Evolutionary conservation across 441 rosid genomes (phyloP).

Genomic region (Pelargonium fulgidum): DNA sequence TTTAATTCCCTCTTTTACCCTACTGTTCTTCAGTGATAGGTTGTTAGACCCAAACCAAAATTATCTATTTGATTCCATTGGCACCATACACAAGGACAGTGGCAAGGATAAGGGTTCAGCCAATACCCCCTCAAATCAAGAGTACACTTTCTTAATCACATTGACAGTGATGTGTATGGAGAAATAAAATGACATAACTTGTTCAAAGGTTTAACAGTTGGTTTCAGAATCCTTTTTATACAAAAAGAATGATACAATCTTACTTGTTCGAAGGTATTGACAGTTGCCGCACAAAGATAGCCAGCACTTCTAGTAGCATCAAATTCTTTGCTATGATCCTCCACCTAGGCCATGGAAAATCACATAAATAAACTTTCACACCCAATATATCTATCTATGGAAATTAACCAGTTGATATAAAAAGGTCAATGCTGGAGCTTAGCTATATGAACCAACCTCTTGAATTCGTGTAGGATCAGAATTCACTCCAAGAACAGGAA

Average conservation of each 20-base stretch:
- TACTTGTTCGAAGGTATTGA: slow-evolving; percentile 74
- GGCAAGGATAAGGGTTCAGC: neutral
- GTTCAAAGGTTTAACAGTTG: neutral
- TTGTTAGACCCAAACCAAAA: neutral
- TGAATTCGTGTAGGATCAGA: slow-evolving; percentile 78
- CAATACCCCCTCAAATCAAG: neutral
- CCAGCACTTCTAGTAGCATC: slow-evolving; percentile 90
- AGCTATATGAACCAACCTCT: slow-evolving; percentile 45
- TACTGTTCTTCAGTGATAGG: no score
- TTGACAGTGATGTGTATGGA: neutral
- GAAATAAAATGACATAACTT: neutral
- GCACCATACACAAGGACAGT: neutral
- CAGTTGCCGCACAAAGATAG: slow-evolving; percentile 76
- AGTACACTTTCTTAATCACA: neutral
- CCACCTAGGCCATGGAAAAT: slow-evolving; percentile 41
- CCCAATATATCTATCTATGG: neutral
- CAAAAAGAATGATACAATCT: slow-evolving; percentile 11
- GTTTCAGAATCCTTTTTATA: neutral
- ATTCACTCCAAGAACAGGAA: slow-evolving; percentile 78
- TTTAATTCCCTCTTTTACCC: neutral
- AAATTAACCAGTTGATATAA: neutral
- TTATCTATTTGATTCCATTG: neutral
- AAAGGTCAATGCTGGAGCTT: neutral
- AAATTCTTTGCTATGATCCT: slow-evolving; percentile 52
- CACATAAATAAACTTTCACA: neutral